A percentile compares a stretch with the other conserved stretches of the same genome.
phyloP scores from a whole-genome alignment of 768 basidiomycete genomes.

The Auricularia heimuer region DNA sequence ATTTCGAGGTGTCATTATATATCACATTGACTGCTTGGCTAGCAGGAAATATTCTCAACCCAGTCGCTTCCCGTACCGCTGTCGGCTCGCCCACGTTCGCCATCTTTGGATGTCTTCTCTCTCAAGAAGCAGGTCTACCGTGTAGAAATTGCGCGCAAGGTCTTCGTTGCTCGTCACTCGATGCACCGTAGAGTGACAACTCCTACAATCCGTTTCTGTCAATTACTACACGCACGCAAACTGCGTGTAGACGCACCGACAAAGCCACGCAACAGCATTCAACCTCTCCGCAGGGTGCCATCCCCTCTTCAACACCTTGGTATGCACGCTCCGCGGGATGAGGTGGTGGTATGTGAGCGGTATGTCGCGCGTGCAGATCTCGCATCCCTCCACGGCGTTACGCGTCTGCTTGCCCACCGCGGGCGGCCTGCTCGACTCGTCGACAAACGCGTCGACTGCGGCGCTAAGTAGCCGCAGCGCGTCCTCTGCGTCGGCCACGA shows the following conservation, averaged over 20 bases:
- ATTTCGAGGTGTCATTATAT: too few species aligned
- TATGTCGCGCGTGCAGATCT: constrained; percentile 48
- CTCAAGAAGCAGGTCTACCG: constrained; percentile 37
- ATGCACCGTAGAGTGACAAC: constrained; percentile 45
- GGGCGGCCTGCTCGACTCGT: constrained; percentile 37
- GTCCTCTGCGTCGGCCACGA: constrained; percentile 26
- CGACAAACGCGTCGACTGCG: constrained; percentile 32
- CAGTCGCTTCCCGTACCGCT: constrained; percentile 15
- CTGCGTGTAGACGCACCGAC: constrained; percentile 23
- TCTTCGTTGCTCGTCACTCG: constrained; percentile 40
- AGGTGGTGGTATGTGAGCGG: constrained; percentile 54
- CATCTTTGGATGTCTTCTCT: constrained; percentile 49
- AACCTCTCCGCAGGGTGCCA: constrained; percentile 46
- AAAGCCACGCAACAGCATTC: constrained; percentile 53
- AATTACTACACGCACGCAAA: background rate
- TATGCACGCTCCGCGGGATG: constrained; percentile 44
- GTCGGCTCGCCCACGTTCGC: constrained; percentile 42
- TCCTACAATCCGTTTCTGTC: constrained; percentile 20
- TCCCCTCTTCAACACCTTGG: constrained; percentile 45
- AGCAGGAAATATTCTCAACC: background rate
- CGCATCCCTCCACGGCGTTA: constrained; percentile 34
- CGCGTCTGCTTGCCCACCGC: constrained; percentile 45
- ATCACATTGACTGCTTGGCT: too few species aligned
- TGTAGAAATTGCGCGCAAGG: constrained; percentile 41
- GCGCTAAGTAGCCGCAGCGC: constrained; percentile 32